A percentile compares a stretch with the other conserved stretches of the same genome.
Evolutionary conservation across 1,284 basidiomycete species (phyloP).

Genomic region (Boletellus deceptivus): DNA sequence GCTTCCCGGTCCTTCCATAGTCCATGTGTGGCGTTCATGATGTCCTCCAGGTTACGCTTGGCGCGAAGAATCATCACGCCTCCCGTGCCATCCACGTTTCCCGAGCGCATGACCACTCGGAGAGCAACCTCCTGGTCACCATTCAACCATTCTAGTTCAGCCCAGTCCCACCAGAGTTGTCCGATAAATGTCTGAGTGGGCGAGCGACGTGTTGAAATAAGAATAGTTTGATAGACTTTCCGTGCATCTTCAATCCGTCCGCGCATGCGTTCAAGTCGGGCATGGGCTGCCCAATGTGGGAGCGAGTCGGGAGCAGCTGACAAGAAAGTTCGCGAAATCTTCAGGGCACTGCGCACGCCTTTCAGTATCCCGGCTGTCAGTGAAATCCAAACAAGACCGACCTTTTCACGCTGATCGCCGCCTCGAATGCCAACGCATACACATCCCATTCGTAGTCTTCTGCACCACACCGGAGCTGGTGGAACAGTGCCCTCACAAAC

Average conservation of each 20-base stretch:
- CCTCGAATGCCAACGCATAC: slow-evolving; percentile 66
- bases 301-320: slow-evolving; percentile 64
- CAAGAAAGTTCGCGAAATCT: slow-evolving; percentile 71
- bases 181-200: slow-evolving; percentile 38
- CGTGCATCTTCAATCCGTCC: slow-evolving; percentile 73
- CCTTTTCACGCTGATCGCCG: slow-evolving; percentile 59
- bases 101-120: slow-evolving; percentile 52
- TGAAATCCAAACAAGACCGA: slow-evolving; percentile 31
- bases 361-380: slow-evolving; percentile 8
- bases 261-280: slow-evolving; percentile 73
- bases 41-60: slow-evolving; percentile 56
- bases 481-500: slow-evolving; percentile 56
- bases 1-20: slow-evolving; percentile 55
- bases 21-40: slow-evolving; percentile 32
- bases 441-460: slow-evolving; percentile 63
- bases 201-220: slow-evolving; percentile 43
- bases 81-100: slow-evolving; percentile 48
- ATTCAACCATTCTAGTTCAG: slow-evolving; percentile 84
- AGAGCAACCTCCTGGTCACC: slow-evolving; percentile 50
- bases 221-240: slow-evolving; percentile 77
- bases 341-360: slow-evolving; percentile 55
- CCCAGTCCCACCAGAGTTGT: slow-evolving; percentile 84
- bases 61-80: slow-evolving; percentile 55
- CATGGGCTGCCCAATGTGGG: slow-evolving; percentile 78
- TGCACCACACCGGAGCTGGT: slow-evolving; percentile 46